These are phyloP conservation scores for Acacia pycnantha DNA, from an alignment of 331 rosid species.

Conservation along the genomic window DNA sequence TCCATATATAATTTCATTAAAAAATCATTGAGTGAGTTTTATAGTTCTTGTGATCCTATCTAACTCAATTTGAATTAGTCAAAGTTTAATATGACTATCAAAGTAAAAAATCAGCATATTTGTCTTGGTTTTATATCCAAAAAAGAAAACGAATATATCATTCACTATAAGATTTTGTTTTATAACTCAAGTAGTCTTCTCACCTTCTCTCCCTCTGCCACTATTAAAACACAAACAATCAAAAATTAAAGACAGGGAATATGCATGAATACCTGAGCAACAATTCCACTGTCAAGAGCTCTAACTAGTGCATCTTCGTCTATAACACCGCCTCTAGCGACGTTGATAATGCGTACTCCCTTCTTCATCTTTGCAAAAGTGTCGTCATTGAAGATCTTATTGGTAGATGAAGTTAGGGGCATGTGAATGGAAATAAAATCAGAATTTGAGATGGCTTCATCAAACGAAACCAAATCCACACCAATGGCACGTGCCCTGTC, in stretches of 20 bases:
- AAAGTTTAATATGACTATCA: not conserved
- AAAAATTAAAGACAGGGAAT: not conserved
- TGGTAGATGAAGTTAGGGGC: constrained; percentile 83
- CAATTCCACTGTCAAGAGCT: constrained; percentile 80
- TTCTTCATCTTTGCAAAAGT: constrained; percentile 79
- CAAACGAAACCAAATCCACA: constrained; percentile 80
- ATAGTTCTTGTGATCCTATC: not conserved
- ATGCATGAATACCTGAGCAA: constrained; percentile 65
- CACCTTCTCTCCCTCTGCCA: not conserved
- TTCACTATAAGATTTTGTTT: not conserved
- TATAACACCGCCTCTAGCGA: constrained; percentile 92
- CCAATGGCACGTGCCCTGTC: constrained; percentile 91
- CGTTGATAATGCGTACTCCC: constrained; percentile 78
- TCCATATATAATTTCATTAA: not conserved
- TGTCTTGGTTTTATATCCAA: not conserved
- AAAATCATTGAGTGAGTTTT: not conserved
- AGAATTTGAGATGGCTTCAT: constrained; percentile 68
- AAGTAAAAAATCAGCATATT: too few species aligned
- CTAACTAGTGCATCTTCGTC: constrained; percentile 82
- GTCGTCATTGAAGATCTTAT: constrained; percentile 65
- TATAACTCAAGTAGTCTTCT: not conserved
- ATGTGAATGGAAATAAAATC: constrained; percentile 93
- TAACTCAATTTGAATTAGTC: not conserved
- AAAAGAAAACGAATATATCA: not conserved
- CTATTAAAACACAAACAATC: not conserved